These are phyloP conservation scores for Naganishia onofrii DNA, from an alignment of 768 basidiomycete species.

Conservation along the genomic window DNA sequence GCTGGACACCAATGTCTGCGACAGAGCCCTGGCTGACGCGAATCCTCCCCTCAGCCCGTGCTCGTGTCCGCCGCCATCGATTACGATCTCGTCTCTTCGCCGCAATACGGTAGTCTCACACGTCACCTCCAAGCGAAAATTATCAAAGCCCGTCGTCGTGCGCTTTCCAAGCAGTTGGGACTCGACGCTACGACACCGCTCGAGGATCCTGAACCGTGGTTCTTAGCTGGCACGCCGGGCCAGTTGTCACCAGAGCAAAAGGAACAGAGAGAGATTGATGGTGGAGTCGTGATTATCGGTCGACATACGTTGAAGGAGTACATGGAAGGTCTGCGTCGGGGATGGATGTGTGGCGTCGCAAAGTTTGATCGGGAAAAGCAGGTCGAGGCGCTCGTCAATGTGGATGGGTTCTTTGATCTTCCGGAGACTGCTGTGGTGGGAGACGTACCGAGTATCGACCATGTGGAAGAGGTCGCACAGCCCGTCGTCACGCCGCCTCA, in stretches of 20 bases:
- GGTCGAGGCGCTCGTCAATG: conserved; percentile 65
- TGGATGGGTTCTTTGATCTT: conserved; percentile 73
- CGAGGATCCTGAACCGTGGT: conserved; percentile 52
- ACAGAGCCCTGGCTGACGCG: too few relatives aligned
- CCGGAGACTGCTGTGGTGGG: conserved; percentile 57
- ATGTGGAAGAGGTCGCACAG: conserved; percentile 33
- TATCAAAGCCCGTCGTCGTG: conserved; percentile 64
- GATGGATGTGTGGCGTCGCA: conserved; percentile 74
- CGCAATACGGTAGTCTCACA: conserved; percentile 81
- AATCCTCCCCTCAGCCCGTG: conserved; percentile 64
- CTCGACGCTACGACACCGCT: conserved; percentile 55
- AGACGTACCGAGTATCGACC: conserved; percentile 39
- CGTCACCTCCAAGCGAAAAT: conserved; percentile 70
- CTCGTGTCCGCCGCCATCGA: conserved; percentile 91
- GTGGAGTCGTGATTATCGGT: conserved; percentile 81
- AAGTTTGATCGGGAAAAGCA: conserved; percentile 56
- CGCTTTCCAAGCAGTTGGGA: conserved; percentile 48
- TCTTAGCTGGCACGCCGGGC: conserved; percentile 33
- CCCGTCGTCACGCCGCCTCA: neutral
- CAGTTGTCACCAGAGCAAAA: conserved; percentile 59
- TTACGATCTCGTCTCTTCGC: conserved; percentile 77
- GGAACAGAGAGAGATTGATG: conserved; percentile 65
- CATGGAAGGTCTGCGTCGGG: conserved; percentile 76
- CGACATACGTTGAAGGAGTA: conserved; percentile 92
- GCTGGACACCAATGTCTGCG: too few relatives aligned